phyloP scores from a whole-genome alignment of 257 asterid genomes.

The Solanum infundibuliforme region DNA sequence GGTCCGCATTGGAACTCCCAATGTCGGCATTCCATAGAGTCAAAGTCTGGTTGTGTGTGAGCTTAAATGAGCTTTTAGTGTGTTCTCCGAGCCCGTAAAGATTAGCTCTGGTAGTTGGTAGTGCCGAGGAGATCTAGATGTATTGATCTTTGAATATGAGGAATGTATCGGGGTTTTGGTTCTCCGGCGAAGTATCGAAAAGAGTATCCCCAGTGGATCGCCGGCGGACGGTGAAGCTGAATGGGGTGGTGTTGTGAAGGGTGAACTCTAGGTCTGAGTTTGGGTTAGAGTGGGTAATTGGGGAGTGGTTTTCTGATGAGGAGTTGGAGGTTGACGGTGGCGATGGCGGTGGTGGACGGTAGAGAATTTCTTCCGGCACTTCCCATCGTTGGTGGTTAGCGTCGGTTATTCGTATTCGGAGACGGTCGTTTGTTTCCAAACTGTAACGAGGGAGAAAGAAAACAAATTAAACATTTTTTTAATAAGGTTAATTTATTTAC shows the following conservation, averaged over 20 bases:
- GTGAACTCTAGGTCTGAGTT: conserved; percentile 22
- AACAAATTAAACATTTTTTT: neutral
- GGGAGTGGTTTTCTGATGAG: neutral
- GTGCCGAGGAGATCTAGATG: conserved; percentile 65
- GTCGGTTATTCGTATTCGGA: conserved; percentile 30
- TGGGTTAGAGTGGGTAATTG: neutral
- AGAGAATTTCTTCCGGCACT: conserved; percentile 22
- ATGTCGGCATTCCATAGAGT: conserved; percentile 82
- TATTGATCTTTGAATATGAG: conserved; percentile 67
- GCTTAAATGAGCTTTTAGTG: conserved; percentile 49
- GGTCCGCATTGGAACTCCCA: conserved; percentile 34
- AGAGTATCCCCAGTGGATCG: conserved; percentile 27
- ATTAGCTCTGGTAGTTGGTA: conserved; percentile 35
- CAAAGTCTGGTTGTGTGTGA: conserved; percentile 46
- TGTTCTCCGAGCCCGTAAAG: conserved; percentile 86
- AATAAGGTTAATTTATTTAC: neutral
- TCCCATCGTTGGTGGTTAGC: conserved; percentile 29
- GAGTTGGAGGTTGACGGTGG: neutral
- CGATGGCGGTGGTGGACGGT: conserved; percentile 8
- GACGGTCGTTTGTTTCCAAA: conserved; percentile 17
- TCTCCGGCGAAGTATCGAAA: conserved; percentile 19
- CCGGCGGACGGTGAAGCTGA: conserved; percentile 26
- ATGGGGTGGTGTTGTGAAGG: conserved; percentile 27
- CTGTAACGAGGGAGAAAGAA: neutral
- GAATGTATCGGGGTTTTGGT: conserved; percentile 3